Evolutionary conservation across 352 stramenopile species (phyloP).

Genomic region (Globisporangium polare): DNA sequence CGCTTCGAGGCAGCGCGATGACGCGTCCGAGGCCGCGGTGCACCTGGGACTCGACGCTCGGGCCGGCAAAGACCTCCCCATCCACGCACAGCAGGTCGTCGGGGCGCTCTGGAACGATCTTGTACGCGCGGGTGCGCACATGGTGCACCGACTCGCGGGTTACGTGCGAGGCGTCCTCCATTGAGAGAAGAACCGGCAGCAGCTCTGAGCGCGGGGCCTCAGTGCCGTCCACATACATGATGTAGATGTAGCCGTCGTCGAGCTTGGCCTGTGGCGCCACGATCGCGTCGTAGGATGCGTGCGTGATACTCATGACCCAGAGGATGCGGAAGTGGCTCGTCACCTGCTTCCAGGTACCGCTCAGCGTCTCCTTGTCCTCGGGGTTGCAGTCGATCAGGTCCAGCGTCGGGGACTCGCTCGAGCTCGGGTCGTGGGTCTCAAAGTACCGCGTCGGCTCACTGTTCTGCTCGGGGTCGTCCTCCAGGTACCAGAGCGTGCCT

Average conservation of each 20-base stretch:
- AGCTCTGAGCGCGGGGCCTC: slow-evolving; percentile 30
- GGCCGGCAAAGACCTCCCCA: slow-evolving; percentile 46
- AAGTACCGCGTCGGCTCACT: slow-evolving; percentile 32
- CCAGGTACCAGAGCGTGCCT: slow-evolving; percentile 59
- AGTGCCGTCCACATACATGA: slow-evolving; percentile 41
- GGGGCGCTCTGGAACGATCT: slow-evolving; percentile 33
- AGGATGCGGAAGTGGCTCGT: slow-evolving; percentile 47
- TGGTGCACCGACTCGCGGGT: slow-evolving; percentile 34
- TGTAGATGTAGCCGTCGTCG: slow-evolving; percentile 67
- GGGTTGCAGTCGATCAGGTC: slow-evolving; percentile 32
- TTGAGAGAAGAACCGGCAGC: slow-evolving; percentile 38
- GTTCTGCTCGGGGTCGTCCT: slow-evolving; percentile 24
- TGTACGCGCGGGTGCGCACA: slow-evolving; percentile 57
- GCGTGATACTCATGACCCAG: slow-evolving; percentile 64
- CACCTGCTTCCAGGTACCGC: slow-evolving; percentile 46
- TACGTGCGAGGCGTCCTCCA: slow-evolving; percentile 52
- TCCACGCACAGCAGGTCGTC: slow-evolving; percentile 58
- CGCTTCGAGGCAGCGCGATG: slow-evolving; percentile 24
- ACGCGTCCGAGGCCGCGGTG: slow-evolving; percentile 55
- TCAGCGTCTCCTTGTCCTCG: slow-evolving; percentile 3
- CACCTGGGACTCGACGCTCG: slow-evolving; percentile 48
- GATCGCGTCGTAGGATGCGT: slow-evolving; percentile 44
- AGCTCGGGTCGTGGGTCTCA: slow-evolving; percentile 28
- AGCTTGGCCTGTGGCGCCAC: slow-evolving; percentile 41
- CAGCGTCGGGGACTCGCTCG: slow-evolving; percentile 28